These are phyloP conservation scores for Globisporangium irregulare DNA, from an alignment of 352 stramenopile genomes.

Conservation along the genomic window DNA sequence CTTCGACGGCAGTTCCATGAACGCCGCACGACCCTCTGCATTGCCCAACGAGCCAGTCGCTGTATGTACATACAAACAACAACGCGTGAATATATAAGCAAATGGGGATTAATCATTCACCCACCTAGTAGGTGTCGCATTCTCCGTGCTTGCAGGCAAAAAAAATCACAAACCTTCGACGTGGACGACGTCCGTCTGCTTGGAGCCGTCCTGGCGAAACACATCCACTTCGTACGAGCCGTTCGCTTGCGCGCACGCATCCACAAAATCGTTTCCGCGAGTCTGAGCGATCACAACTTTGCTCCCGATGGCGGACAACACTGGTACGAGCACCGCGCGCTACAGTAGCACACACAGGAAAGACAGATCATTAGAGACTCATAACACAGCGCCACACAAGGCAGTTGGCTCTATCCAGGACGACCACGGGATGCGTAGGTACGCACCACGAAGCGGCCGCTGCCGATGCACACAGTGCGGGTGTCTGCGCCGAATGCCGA, in stretches of 20 bases:
- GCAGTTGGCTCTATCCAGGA: neutral
- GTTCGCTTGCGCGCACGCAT: slow-evolving; percentile 14
- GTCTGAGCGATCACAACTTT: slow-evolving; percentile 34
- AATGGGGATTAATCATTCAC: neutral
- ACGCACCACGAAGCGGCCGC: slow-evolving; percentile 63
- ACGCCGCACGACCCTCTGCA: slow-evolving; percentile 20
- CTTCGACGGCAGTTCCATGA: slow-evolving; percentile 27
- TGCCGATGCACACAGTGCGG: slow-evolving; percentile 58
- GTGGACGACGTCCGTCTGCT: slow-evolving; percentile 19
- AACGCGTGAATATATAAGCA: neutral
- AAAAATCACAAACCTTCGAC: slow-evolving; percentile 6
- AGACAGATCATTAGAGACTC: neutral
- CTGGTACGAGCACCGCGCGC: slow-evolving; percentile 35
- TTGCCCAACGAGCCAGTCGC: slow-evolving; percentile 29
- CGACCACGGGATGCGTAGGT: neutral
- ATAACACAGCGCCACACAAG: neutral
- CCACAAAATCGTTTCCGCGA: slow-evolving; percentile 30
- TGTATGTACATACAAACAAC: neutral
- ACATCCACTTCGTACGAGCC: slow-evolving; percentile 38
- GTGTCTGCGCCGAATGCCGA: slow-evolving; percentile 24
- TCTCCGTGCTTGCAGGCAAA: neutral
- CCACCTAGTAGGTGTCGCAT: neutral
- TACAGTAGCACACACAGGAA: slow-evolving; percentile 3
- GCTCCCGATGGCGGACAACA: slow-evolving; percentile 20
- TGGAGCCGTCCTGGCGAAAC: slow-evolving; percentile 22